Base-by-base conservation (phyloP, 805 yeast species). In the Ogataea glucozyma region DNA sequence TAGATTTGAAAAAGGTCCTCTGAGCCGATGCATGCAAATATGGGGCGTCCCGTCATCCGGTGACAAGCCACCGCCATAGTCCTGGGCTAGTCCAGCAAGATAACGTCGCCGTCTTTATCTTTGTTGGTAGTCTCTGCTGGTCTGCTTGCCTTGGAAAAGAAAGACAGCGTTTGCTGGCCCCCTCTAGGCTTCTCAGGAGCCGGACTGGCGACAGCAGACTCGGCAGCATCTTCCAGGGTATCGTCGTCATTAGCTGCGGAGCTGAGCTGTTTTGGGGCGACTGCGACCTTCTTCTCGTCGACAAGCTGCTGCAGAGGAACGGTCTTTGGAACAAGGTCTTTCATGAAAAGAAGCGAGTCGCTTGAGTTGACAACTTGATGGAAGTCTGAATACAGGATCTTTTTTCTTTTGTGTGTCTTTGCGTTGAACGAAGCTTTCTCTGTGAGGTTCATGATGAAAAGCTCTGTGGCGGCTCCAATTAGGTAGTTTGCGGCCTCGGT, bases 391-490 rank as follows among this genome's bases (percentile, higher is more conserved):
- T 87, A 87, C 42, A 71, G 73, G n/a, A 87, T 65, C 51, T 81
- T 83, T 67, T 83, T 83, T 34, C 91, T 67, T 48, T 79, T 79
- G 21, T 79, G 84, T 26, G 79, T 67, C 52, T 79, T 77, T 23
- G 95, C 85, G 17, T 72, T 68, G 43, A 81, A 62, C 5, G 79
- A 69, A 0, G 93, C 89, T 57, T 83, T 87, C 57, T 82, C 88
- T 1, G 86, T 74, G 47, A 85, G 71, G 55, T 79, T 77, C 61
- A 81, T 82, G 17, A 85, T 72, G 57, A 86, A 86, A 17, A 84
- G 64, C 54, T 86, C 93, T 0, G 91, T 79, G 7, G 93, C 89
- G n/a, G 83, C 72, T 2, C 87, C 88, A 6, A 86, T 70, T 12
- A 88, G 75, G 58, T 78, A 82, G n/a, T 83, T 86, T 0, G 91